Conservation (phyloP, 441 rosid genomes). For the Populus hybrid region DNA sequence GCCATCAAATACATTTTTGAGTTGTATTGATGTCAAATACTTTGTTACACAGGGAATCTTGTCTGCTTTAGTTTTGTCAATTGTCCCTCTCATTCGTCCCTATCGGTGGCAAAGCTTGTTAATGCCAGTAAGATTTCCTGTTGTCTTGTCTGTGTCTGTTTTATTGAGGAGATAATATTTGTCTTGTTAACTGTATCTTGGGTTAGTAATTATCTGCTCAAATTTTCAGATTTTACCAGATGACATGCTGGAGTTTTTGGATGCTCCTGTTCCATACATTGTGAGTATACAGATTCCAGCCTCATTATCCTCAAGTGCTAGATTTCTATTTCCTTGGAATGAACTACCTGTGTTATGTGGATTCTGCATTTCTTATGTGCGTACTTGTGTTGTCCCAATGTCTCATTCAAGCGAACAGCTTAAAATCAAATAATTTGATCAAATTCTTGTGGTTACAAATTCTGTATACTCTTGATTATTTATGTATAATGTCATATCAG, state of each 20-base stretch:
- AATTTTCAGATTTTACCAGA: conserved; percentile 77
- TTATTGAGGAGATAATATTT: conserved; percentile 10
- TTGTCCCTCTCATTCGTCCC: conserved; percentile 83
- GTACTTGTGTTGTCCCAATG: no score
- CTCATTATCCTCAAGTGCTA: conserved; percentile 1
- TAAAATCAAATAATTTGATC: neutral
- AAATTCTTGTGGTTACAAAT: neutral
- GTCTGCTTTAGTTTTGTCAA: conserved; percentile 79
- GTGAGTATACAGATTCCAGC: conserved; percentile 43
- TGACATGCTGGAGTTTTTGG: conserved; percentile 94
- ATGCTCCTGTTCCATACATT: conserved; percentile 95
- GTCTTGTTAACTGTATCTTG: neutral
- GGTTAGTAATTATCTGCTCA: conserved; percentile 22
- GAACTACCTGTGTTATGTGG: neutral
- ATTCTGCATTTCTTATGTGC: neutral
- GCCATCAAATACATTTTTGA: neutral
- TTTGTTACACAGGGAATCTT: conserved; percentile 65
- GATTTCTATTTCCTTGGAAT: neutral
- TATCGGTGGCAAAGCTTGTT: conserved; percentile 96
- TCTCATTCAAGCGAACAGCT: no score
- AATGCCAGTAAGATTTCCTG: conserved; percentile 67
- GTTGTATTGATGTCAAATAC: neutral
- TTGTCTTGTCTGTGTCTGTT: conserved; percentile 1
- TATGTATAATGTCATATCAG: no score
- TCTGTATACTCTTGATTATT: neutral